Base-by-base conservation (phyloP, 805 yeast species). In the Tetrapisispora iriomotensis region DNA sequence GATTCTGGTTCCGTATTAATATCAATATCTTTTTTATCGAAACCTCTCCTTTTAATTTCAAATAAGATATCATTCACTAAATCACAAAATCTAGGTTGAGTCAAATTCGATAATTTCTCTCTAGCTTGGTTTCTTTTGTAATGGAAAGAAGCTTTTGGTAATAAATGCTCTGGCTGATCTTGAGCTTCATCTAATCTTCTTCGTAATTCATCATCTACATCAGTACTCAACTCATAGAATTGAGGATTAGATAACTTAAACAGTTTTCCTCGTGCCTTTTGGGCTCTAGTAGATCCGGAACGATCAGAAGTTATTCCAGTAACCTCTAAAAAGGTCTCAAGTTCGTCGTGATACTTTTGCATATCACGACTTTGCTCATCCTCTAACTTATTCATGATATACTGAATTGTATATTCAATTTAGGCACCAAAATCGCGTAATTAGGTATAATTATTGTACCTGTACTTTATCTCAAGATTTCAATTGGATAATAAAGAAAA, bases 61-160 rank as follows among this genome's bases (percentile, higher is more conserved):
- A 67, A 84, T 31, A 82, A 67, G 31, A 92, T 87, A 58, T 92
- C 99, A 42, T 82, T 79, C 15, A 86, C 94, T 57, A 92, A 73
- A 58, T 90, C 98, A 50, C 80, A 79, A 64, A 92, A 92, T 44
- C 97, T 65, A 3, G 79, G 60, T 36, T 79, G 77, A 2, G 95
- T 92, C 42, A 92, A 72, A 36, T 83, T 77, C 5, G 96, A 81
- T 49, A 92, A 71, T 62, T 88, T 90, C 60, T 84, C 84, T 51
- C 99, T 73, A 2, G 98, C 97, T 60, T 87, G 94, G 56, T 92
- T 94, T 54, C 99, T 74, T 56, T 87, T 88, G 31, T 94, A 88
- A 60, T 92, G 98, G 63, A 85, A 86, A 15, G 72, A 70, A 6
- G 74, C 68, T 50, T 76, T 75, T 6, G 95, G 88, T 29, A 77